Conservation (phyloP, 306 rosid species). For the Inga laurina region DNA sequence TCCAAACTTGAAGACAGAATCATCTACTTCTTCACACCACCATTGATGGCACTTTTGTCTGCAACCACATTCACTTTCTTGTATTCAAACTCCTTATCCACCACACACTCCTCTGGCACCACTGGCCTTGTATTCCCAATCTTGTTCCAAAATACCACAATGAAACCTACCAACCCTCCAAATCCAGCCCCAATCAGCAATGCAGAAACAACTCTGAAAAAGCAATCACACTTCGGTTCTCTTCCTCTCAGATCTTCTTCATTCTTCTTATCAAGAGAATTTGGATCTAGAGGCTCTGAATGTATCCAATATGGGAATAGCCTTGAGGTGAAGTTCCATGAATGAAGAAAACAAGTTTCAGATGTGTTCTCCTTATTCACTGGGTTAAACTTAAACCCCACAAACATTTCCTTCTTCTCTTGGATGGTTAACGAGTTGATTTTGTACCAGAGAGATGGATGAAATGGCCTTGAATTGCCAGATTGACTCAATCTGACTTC, state of each 20-base stretch:
- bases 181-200: conserved; percentile 80
- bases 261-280: conserved; percentile 41
- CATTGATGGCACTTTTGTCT: conserved; percentile 65
- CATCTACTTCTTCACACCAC: conserved; percentile 43
- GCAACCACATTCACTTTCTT: conserved; percentile 69
- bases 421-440: conserved; percentile 49
- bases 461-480: conserved; percentile 53
- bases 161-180: conserved; percentile 77
- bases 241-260: conserved; percentile 38
- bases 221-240: conserved; percentile 58
- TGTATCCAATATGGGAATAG: conserved; percentile 74
- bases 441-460: conserved; percentile 60
- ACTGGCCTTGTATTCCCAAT: conserved; percentile 68
- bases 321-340: conserved; percentile 76
- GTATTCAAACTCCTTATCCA: conserved; percentile 56
- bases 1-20: not conserved
- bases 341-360: conserved; percentile 54
- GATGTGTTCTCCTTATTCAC: conserved; percentile 41
- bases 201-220: conserved; percentile 59
- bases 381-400: conserved; percentile 64
- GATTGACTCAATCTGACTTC: conserved; percentile 69
- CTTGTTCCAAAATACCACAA: conserved; percentile 68
- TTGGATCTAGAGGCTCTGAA: conserved; percentile 85
- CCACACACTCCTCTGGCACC: conserved; percentile 71
- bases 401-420: conserved; percentile 47